Conservation (phyloP, 176 grass and related monocot genomes). For the Thalia dealbata region DNA sequence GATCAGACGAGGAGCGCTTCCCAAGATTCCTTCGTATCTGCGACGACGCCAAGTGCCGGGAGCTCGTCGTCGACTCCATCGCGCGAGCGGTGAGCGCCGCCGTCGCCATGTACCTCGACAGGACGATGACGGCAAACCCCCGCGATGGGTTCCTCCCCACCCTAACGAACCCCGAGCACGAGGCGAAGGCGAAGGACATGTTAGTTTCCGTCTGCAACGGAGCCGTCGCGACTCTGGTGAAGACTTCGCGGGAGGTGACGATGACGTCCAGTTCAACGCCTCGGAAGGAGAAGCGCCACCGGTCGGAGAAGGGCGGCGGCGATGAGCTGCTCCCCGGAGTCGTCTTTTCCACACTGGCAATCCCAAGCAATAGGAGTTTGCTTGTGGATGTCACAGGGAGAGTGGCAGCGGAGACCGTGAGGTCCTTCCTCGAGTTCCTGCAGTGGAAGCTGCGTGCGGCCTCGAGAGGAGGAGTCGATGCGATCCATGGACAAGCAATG, state of each 20-base stretch:
- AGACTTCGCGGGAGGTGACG: slow-evolving; percentile 45
- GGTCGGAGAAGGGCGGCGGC: neutral
- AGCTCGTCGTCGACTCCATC: slow-evolving; percentile 52
- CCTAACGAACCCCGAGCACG: slow-evolving; percentile 46
- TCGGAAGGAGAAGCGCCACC: neutral
- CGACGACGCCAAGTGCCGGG: slow-evolving; percentile 41
- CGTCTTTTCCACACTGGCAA: slow-evolving; percentile 35
- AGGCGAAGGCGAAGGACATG: slow-evolving; percentile 72
- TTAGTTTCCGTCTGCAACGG: slow-evolving; percentile 76
- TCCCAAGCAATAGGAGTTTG: slow-evolving; percentile 49
- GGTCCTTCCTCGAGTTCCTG: slow-evolving; percentile 65
- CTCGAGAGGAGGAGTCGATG: slow-evolving; percentile 31
- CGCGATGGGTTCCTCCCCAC: slow-evolving; percentile 27
- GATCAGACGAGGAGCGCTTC: neutral
- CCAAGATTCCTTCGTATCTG: slow-evolving; percentile 45
- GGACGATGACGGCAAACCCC: slow-evolving; percentile 21
- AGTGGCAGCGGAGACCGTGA: slow-evolving; percentile 50
- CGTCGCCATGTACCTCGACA: slow-evolving; percentile 57
- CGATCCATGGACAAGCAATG: slow-evolving; percentile 33
- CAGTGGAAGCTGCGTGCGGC: slow-evolving; percentile 37
- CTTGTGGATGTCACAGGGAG: slow-evolving; percentile 60
- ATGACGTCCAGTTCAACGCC: neutral
- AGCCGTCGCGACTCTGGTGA: slow-evolving; percentile 62
- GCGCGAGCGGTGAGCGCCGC: slow-evolving; percentile 63
- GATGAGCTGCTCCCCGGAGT: slow-evolving; percentile 13